A percentile compares a stretch with the other conserved stretches of the same genome.
Evolutionary conservation across 352 stramenopile genomes (phyloP).

Genomic region (Phytopythium montanum): DNA sequence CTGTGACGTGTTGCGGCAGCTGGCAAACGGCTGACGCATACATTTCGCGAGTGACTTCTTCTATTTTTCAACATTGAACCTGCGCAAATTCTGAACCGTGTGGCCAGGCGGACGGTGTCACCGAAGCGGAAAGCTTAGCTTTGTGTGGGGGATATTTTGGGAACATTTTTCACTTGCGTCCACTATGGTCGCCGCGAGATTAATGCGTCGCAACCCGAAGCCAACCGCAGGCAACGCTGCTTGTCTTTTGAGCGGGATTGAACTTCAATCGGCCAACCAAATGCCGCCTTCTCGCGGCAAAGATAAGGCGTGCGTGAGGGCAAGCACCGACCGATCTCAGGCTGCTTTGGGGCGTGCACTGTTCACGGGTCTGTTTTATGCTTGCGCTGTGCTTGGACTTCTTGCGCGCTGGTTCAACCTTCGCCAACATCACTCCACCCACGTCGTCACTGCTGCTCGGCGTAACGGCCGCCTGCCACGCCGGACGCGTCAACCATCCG

Average conservation of each 20-base stretch:
- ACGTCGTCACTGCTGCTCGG: conserved; percentile 1
- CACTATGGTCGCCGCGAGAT: neutral
- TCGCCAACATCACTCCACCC: conserved; percentile 1
- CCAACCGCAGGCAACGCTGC: neutral
- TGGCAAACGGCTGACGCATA: neutral
- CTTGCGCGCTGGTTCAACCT: conserved; percentile 6
- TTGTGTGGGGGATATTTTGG: neutral
- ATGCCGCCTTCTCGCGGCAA: neutral
- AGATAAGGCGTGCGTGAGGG: too few species aligned
- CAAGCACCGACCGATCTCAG: conserved; percentile 8
- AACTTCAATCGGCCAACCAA: conserved; percentile 4
- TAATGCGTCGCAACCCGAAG: too few species aligned
- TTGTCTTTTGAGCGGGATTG: conserved; percentile 10
- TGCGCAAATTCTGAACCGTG: conserved; percentile 6
- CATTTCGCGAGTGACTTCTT: neutral
- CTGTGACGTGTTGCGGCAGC: conserved; percentile 1
- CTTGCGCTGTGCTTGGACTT: neutral
- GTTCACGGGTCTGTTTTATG: conserved; percentile 2
- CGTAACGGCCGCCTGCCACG: conserved; percentile 3
- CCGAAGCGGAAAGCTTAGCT: conserved; percentile 2
- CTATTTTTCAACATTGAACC: conserved; percentile 8
- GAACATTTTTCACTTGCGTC: neutral
- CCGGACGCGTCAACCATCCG: neutral
- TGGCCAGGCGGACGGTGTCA: conserved; percentile 7
- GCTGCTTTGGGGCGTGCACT: conserved; percentile 3